A percentile compares a stretch with the other conserved stretches of the same genome.
These are phyloP conservation scores for Stenocarpella maydis DNA, from an alignment of 2,329 filamentous ascomycete genomes.

Conservation along the genomic window DNA sequence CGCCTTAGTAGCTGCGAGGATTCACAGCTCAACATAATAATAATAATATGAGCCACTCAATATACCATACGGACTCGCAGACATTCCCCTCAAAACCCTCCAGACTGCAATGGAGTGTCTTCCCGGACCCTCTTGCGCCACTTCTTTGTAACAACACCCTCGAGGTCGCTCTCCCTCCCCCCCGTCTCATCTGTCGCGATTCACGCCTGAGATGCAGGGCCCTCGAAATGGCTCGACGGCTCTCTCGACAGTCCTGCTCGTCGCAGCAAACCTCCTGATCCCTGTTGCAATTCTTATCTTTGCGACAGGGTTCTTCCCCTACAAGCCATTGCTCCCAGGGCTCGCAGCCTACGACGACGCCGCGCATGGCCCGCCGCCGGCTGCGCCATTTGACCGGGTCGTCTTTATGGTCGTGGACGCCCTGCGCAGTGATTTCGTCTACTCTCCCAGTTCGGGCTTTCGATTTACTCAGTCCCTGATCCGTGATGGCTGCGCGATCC, in stretches of 20 bases:
- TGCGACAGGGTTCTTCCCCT: slow-evolving; percentile 93
- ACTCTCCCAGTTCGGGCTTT: slow-evolving; percentile 81
- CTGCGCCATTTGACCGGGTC: slow-evolving; percentile 83
- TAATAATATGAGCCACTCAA: slow-evolving; percentile 17
- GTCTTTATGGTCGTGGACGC: slow-evolving; percentile 99
- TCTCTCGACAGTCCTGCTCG: slow-evolving; percentile 55
- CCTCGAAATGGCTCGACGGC: slow-evolving; percentile 42
- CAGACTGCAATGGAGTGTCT: slow-evolving; percentile 33
- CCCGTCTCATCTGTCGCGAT: neutral
- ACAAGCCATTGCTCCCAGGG: slow-evolving; percentile 92
- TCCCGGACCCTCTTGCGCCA: slow-evolving; percentile 18
- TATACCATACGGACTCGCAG: neutral
- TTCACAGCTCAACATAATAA: slow-evolving; percentile 15
- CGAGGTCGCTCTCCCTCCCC: neutral
- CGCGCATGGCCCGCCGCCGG: slow-evolving; percentile 63
- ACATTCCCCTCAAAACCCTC: neutral
- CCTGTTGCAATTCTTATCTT: slow-evolving; percentile 79
- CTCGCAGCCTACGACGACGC: slow-evolving; percentile 73
- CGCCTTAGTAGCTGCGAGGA: neutral
- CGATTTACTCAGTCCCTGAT: slow-evolving; percentile 91
- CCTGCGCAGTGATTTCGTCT: slow-evolving; percentile 94
- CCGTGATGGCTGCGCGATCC: slow-evolving; percentile 80
- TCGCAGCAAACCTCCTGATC: slow-evolving; percentile 78
- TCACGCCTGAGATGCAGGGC: slow-evolving; percentile 40
- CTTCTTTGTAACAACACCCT: slow-evolving; percentile 3